Conservation (phyloP, 495 filamentous ascomycete genomes). For the Aspergillus bertholletiae region DNA sequence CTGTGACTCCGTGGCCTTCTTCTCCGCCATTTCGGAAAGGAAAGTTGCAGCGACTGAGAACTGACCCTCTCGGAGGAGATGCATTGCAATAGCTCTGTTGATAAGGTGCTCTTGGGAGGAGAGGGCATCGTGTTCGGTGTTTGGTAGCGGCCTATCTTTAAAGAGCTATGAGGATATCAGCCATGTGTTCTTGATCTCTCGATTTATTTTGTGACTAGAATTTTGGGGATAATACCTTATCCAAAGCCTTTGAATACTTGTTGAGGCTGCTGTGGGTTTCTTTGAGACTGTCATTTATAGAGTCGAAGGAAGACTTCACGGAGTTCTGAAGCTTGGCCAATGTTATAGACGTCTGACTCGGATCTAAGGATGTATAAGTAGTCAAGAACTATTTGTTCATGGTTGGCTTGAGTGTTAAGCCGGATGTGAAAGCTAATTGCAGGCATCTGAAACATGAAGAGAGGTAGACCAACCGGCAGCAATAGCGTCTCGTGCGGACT, state of each 20-base stretch:
- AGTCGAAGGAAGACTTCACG: constrained; percentile 71
- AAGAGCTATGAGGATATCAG: constrained; percentile 56
- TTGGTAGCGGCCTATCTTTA: constrained; percentile 70
- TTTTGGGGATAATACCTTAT: constrained; percentile 54
- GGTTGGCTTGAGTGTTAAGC: not conserved
- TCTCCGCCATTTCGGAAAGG: constrained; percentile 55
- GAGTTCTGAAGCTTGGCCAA: constrained; percentile 83
- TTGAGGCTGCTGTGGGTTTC: constrained; percentile 73
- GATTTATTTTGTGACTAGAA: not conserved
- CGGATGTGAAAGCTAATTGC: not conserved
- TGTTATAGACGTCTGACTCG: constrained; percentile 62
- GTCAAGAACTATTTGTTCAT: constrained; percentile 6
- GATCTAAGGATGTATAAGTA: constrained; percentile 46
- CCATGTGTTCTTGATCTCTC: not conserved
- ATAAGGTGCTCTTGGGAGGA: constrained; percentile 70
- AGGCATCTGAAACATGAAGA: constrained; percentile 4
- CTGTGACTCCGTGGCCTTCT: constrained; percentile 18
- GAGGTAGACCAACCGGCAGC: constrained; percentile 50
- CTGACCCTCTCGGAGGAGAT: constrained; percentile 89
- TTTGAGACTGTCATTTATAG: constrained; percentile 73
- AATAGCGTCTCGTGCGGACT: constrained; percentile 65
- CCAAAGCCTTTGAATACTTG: constrained; percentile 76
- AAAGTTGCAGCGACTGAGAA: constrained; percentile 85
- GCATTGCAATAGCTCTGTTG: constrained; percentile 93
- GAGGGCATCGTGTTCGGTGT: constrained; percentile 77